Conservation (phyloP, 441 rosid species). For the Gossypium gossypioides region DNA sequence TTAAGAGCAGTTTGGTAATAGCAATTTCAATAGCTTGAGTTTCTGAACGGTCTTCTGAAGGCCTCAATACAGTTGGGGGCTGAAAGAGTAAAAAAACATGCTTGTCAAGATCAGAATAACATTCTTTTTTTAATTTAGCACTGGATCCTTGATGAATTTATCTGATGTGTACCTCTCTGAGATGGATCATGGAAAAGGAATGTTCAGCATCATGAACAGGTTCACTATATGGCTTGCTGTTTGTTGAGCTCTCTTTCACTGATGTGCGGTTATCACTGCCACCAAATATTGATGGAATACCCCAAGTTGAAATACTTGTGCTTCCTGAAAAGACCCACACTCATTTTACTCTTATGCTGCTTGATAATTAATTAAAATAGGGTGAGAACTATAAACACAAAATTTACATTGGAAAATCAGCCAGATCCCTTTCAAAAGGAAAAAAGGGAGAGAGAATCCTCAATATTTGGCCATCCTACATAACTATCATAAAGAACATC, state of each 20-base stretch:
- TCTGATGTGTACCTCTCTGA: constrained; percentile 52
- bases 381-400: neutral
- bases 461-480: constrained; percentile 22
- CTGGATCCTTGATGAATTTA: constrained; percentile 7
- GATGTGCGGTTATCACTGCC: constrained; percentile 46
- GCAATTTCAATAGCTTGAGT: constrained; percentile 67
- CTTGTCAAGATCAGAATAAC: constrained; percentile 4
- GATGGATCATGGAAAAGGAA: constrained; percentile 51
- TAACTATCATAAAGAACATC: neutral
- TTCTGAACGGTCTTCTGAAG: constrained; percentile 65
- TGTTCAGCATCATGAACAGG: constrained; percentile 40
- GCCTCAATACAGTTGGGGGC: constrained; percentile 78
- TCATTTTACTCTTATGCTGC: neutral
- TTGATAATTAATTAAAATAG: neutral
- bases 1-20: constrained; percentile 62
- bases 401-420: neutral
- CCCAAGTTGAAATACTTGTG: constrained; percentile 62
- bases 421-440: neutral
- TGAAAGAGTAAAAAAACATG: constrained; percentile 23
- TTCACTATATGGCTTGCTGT: constrained; percentile 42
- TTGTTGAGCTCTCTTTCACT: constrained; percentile 44
- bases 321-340: constrained; percentile 28
- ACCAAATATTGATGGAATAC: constrained; percentile 75
- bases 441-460: neutral
- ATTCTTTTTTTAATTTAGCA: neutral